Evolutionary conservation across 2,329 filamentous ascomycete genomes (phyloP), one percentile per base, ranked within the genome.

Genomic region (Ascochyta viciae-villosae): DNA sequence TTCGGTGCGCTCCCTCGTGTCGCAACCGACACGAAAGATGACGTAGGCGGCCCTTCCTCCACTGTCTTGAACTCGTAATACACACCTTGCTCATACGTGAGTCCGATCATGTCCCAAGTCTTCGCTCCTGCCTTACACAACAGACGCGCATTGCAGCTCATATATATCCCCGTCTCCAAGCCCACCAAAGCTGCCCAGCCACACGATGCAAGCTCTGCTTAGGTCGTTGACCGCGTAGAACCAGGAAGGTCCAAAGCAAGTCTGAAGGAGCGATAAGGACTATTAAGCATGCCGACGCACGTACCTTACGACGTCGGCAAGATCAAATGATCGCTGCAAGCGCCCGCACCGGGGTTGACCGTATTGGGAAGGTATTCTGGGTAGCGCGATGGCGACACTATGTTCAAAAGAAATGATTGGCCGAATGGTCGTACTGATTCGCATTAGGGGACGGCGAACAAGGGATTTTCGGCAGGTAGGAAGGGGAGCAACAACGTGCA

Each of bases 281-380:
- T 22, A 51, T 44, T 24, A 47, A 56, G 38, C 47, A 39, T 44
- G 26, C 10, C 47, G 24, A 29, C 19, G 4, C 41, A 41, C 38
- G 29, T 41, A 46, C 19, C 24, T 46, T 42, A 16, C 47, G n/a
- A 37, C 24, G 42, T 47, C 47, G 43, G 53, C 13, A 50, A 13
- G 38, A 51, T 48, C 43, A 43, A 51, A 56, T 56, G 53, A 56
- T 56, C 53, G 53, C 53, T 51, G 43, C 53, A 56, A 56, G 47
- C 47, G 53, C 53, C 53, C 47, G 47, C 34, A 27, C 31, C 50
- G 47, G 53, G 31, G 38, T 35, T 39, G 47, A 34, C 47, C 48
- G 19, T 26, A 56, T 47, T 19, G 26, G 48, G 53, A 56, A 56
- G 53, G 53, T 56, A 42, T 51, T 33, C 38, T 51, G 37, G 19